Evolutionary conservation across 352 stramenopile species (phyloP).

Genomic region (Phytopythium oedochilum): DNA sequence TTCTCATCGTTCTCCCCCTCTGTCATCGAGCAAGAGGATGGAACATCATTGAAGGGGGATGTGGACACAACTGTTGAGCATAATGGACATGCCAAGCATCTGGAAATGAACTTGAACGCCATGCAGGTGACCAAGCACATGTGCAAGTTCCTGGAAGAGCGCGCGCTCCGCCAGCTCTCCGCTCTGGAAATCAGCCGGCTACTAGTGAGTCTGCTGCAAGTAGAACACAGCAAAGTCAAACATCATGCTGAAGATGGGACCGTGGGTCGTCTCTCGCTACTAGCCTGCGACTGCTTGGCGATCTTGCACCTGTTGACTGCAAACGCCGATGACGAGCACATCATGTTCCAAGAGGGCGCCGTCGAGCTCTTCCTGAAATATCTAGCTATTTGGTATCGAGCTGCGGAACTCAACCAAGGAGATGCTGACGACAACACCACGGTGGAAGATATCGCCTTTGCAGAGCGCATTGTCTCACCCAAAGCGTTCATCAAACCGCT

Average conservation of each 20-base stretch:
- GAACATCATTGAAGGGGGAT: not conserved
- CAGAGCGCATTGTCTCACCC: not conserved
- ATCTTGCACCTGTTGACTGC: conserved; percentile 35
- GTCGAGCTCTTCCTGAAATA: conserved; percentile 36
- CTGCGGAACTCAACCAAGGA: not conserved
- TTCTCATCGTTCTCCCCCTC: conserved; percentile 11
- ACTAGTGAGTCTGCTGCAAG: conserved; percentile 36
- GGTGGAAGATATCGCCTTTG: not conserved
- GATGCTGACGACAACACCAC: not conserved
- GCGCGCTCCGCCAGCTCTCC: conserved; percentile 29
- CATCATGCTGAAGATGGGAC: conserved; percentile 1
- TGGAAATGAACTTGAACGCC: conserved; percentile 17
- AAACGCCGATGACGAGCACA: conserved; percentile 28
- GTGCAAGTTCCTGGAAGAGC: conserved; percentile 27
- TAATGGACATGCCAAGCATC: not conserved
- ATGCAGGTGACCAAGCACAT: conserved; percentile 19
- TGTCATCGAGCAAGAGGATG: not conserved
- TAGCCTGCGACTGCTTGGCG: conserved; percentile 28
- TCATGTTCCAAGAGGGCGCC: conserved; percentile 34
- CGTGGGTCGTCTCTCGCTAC: conserved; percentile 3
- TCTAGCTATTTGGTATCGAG: conserved; percentile 20
- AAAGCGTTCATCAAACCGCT: conserved; percentile 12
- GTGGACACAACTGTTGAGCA: not conserved
- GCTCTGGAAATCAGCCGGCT: conserved; percentile 32
- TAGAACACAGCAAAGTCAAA: not conserved